These are phyloP conservation scores for Penicillium sp. DNA, from an alignment of 2,329 filamentous ascomycete species.

Conservation along the genomic window DNA sequence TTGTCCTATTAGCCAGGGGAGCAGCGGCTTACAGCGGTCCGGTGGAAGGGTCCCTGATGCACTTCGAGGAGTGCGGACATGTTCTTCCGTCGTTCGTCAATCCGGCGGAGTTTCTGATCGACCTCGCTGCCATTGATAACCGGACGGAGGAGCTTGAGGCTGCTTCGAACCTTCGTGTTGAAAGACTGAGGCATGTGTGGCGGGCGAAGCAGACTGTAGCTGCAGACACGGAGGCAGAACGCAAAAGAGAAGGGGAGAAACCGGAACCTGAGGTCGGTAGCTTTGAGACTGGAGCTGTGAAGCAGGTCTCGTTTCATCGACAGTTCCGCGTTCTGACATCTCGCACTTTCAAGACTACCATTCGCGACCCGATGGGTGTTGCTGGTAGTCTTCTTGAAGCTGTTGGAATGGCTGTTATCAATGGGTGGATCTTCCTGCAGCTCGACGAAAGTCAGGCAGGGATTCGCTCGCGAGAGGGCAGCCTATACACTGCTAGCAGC, in stretches of 20 bases:
- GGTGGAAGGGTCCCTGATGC: constrained; percentile 56
- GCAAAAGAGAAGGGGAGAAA: constrained; percentile 4
- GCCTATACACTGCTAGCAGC: constrained; percentile 67
- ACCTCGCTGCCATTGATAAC: constrained; percentile 71
- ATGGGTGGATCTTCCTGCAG: constrained; percentile 69
- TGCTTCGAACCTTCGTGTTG: constrained; percentile 58
- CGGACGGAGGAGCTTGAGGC: constrained; percentile 64
- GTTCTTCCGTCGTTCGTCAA: constrained; percentile 70
- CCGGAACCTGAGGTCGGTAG: neutral
- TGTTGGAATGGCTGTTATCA: constrained; percentile 66
- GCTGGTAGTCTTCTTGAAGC: constrained; percentile 67
- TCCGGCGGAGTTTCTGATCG: constrained; percentile 72
- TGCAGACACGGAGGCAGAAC: neutral
- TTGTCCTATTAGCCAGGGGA: constrained; percentile 66
- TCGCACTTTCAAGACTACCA: constrained; percentile 67
- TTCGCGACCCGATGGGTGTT: constrained; percentile 75
- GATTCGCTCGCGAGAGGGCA: constrained; percentile 70
- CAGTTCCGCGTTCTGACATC: constrained; percentile 66
- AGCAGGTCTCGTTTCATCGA: constrained; percentile 57
- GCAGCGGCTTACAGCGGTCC: constrained; percentile 66
- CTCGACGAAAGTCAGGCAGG: constrained; percentile 65
- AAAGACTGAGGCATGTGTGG: constrained; percentile 63
- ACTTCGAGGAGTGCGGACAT: constrained; percentile 62
- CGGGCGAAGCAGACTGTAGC: constrained; percentile 11
- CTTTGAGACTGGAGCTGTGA: constrained; percentile 17